These are phyloP conservation scores for Tolypocladium tropicale DNA, from an alignment of 2,329 filamentous ascomycete species.

Conservation along the genomic window DNA sequence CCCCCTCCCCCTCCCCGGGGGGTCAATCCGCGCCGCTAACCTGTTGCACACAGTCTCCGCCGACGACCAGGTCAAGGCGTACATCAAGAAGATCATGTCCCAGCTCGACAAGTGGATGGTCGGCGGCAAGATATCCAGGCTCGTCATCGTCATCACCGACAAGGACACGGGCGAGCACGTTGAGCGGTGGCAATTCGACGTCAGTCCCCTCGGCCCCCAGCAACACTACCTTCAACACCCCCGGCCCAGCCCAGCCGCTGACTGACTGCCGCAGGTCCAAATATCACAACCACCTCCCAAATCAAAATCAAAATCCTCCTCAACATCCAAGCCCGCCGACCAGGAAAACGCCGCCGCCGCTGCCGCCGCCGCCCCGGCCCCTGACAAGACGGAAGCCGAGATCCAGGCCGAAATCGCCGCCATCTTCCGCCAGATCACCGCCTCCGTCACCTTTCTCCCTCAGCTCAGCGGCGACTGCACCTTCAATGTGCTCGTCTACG, in stretches of 20 bases:
- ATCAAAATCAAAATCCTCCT: slow-evolving; percentile 28
- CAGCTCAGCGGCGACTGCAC: slow-evolving; percentile 87
- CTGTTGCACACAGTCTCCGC: slow-evolving; percentile 78
- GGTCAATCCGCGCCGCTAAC: too few species aligned
- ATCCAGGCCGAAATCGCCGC: slow-evolving; percentile 95
- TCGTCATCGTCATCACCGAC: slow-evolving; percentile 92
- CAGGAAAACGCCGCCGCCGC: slow-evolving; percentile 55
- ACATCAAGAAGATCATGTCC: slow-evolving; percentile 99
- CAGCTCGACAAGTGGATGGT: slow-evolving; percentile 98
- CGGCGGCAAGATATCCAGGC: slow-evolving; percentile 90
- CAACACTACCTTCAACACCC: background rate
- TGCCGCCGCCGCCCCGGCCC: slow-evolving; percentile 13
- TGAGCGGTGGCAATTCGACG: slow-evolving; percentile 97
- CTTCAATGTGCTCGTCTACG: slow-evolving; percentile 97
- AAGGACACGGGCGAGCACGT: slow-evolving; percentile 96
- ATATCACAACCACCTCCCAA: slow-evolving; percentile 15
- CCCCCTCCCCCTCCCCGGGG: too few species aligned
- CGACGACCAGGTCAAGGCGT: slow-evolving; percentile 96
- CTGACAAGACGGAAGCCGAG: slow-evolving; percentile 81
- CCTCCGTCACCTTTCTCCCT: slow-evolving; percentile 91
- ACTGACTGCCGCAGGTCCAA: slow-evolving; percentile 11
- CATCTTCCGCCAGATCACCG: slow-evolving; percentile 95
- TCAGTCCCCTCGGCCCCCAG: too few species aligned
- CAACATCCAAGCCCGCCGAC: slow-evolving; percentile 40
- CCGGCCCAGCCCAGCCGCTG: slow-evolving; percentile 1